Conservation (phyloP, 345 rosid species). For the Citropsis articulata region DNA sequence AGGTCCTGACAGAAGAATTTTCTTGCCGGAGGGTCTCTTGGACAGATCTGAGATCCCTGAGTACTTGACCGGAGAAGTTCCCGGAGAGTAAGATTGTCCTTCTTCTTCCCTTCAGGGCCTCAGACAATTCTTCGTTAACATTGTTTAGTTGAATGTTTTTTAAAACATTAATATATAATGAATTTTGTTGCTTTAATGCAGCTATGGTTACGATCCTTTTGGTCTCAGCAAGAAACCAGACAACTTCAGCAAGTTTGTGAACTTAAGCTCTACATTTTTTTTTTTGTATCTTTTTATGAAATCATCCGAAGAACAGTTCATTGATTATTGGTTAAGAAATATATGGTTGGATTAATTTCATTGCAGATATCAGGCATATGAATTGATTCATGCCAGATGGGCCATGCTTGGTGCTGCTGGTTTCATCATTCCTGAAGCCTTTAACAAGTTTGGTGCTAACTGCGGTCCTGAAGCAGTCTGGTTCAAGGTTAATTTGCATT, state of each 20-base stretch:
- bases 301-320: neutral
- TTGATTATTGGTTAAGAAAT: neutral
- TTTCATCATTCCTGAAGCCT: conserved; percentile 89
- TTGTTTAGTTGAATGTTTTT: neutral
- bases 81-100: conserved; percentile 70
- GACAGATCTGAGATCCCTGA: conserved; percentile 95
- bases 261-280: neutral
- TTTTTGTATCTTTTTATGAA: neutral
- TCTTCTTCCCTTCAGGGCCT: neutral
- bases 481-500: conserved; percentile 60
- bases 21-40: conserved; percentile 92
- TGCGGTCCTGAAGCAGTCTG: conserved; percentile 99
- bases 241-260: conserved; percentile 75
- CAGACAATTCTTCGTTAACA: neutral
- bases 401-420: conserved; percentile 99
- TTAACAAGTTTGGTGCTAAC: conserved; percentile 94
- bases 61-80: conserved; percentile 94
- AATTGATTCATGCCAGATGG: conserved; percentile 93
- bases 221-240: conserved; percentile 96
- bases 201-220: conserved; percentile 96
- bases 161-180: neutral
- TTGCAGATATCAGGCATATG: conserved; percentile 82
- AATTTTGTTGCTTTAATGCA: conserved; percentile 26
- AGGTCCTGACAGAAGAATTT: conserved; percentile 98
- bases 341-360: neutral